Conservation (phyloP, 306 rosid species). For the Cucumis melo region DNA sequence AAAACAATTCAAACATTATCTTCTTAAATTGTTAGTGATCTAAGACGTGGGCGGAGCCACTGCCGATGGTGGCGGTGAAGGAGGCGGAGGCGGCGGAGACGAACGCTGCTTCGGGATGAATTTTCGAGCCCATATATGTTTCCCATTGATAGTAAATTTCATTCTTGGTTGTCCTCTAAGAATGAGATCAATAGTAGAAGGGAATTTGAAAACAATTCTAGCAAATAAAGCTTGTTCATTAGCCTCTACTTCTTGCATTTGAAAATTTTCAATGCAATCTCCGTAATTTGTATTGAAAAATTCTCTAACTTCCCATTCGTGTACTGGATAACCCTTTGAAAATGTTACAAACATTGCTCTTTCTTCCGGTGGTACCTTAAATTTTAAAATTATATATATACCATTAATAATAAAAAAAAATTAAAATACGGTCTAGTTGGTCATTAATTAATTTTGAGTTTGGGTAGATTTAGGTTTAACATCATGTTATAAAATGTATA, state of each 20-base stretch:
- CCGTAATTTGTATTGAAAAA: conserved; percentile 28
- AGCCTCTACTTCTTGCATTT: conserved; percentile 38
- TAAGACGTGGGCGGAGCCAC: neutral
- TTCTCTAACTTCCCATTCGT: conserved; percentile 46
- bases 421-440: no score
- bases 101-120: conserved; percentile 31
- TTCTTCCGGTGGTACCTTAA: conserved; percentile 18
- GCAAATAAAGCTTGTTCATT: conserved; percentile 50
- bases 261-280: conserved; percentile 41
- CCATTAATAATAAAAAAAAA: no score
- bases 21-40: neutral
- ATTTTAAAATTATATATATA: no score
- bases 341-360: conserved; percentile 70
- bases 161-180: conserved; percentile 31
- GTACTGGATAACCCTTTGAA: conserved; percentile 48
- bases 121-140: conserved; percentile 62
- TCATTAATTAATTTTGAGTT: no score
- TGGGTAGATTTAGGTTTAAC: no score
- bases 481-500: no score
- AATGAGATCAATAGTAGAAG: conserved; percentile 18
- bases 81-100: neutral
- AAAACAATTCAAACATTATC: neutral
- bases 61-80: neutral
- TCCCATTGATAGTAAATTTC: conserved; percentile 57
- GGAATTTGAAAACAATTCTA: conserved; percentile 27